Base-by-base conservation (phyloP, 2,329 filamentous ascomycete genomes). In the Diplocarpon mali region DNA sequence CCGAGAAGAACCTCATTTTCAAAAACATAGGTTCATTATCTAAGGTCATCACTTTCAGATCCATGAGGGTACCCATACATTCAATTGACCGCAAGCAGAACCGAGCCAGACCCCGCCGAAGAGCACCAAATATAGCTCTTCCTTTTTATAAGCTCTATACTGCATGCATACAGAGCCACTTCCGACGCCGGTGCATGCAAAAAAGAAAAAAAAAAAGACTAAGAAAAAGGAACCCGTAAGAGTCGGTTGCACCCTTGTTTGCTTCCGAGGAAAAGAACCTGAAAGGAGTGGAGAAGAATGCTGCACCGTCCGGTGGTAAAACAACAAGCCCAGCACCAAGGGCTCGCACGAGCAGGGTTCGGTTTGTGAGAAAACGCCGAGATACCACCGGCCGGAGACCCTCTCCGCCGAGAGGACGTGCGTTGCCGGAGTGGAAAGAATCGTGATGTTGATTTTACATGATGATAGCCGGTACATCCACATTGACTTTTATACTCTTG, bases 401-500 rank as follows among this genome's bases (percentile, higher is more conserved):
- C 7, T 3, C 20, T 3, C 7, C 20, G 20, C 20, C 20, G 4
- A 12, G 30, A 14, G 30, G 11, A 32, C 30, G 30, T 32, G 30
- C 30, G 3, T 12, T 32, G 30, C 11, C 9, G 30, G 30, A 29
- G 32, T 36, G 36, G 31, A n/a, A n/a, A n/a, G n/a, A n/a, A n/a
- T n/a, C n/a, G 13, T 35, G 12, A 43, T 36, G 28, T 41, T 39
- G 38, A 6, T 41, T 47, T 70, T 71, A 81, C 77, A 81, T 81
- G 62, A 81, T 81, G 54, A 81, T 80, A 49, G 77, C 76, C 17
- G 77, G 77, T 24, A 76, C 77, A 67, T 98, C 92, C 60, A 98
- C 86, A 66, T 98, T 98, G 60, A 83, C 78, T 77, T 96, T 96
- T 76, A 98, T 96, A 65, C 83, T 92, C 83, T 98, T 98, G 72